Evolutionary conservation across 2,329 filamentous ascomycete genomes (phyloP), one percentile per base, ranked within the genome.

Genomic region (Colletotrichum lentis): DNA sequence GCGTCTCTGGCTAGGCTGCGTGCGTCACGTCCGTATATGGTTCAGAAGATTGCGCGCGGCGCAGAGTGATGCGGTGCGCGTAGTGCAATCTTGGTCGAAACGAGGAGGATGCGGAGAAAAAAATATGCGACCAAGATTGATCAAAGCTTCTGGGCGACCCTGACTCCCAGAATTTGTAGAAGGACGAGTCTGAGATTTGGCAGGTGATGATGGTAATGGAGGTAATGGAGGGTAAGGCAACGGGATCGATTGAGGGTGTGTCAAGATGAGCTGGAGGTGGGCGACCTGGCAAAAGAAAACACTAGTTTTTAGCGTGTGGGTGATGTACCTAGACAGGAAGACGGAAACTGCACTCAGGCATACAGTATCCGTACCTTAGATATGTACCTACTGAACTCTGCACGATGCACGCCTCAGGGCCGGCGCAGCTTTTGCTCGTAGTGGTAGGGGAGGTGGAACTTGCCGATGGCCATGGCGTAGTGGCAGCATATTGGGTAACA

Each of bases 401-500:
- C 31, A 35, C 31, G 31, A 35, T 7, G 31, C 8, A 35, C 31
- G 8, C 31, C 31, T 35, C 31, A 35, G 31, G 31, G 31, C 31
- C 31, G 7, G 31, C 8, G 31, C 31, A 35, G 31, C 31, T 35
- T 35, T 22, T 8, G 43, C 41, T 37, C n/a, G 14, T 16, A 31
- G 43, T 27, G 16, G n/a, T n/a, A n/a, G n/a, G n/a, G n/a, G n/a
- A n/a, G n/a, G 24, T 2, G 64, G 54, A 59, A 43, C 49, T 49
- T 60, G 55, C 49, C 62, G 49, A 65, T 50, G 65, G 46, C 49
- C 55, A 49, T 60, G 60, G 61, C 53, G 47, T 49, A 44, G 47
- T 68, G 49, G 62, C 64, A 35, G 56, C 31, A 59, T 55, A 49
- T 65, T 55, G 47, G 43, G 49, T 41, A 52, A 68, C 65, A 68